Evolutionary conservation across 2,329 filamentous ascomycete species (phyloP).

Genomic region (Pseudogymnoascus sp.): DNA sequence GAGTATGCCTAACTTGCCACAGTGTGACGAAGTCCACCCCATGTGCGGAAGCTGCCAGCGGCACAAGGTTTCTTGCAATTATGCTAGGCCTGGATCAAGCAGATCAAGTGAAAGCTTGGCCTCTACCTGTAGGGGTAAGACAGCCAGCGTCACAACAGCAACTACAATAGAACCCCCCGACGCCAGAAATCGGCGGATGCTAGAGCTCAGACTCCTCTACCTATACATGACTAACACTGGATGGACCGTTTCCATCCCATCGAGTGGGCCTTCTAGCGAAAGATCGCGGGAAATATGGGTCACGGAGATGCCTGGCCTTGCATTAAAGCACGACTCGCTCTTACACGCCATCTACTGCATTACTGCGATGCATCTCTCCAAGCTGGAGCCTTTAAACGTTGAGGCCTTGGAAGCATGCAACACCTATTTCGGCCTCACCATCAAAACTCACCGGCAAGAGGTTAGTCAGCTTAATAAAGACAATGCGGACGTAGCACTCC

Average conservation of each 20-base stretch:
- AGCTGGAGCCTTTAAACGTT: constrained; percentile 11
- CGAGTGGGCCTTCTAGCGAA: background rate
- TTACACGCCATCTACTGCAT: constrained; percentile 18
- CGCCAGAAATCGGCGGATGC: constrained; percentile 14
- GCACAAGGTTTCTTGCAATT: constrained; percentile 18
- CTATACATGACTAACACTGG: constrained; percentile 17
- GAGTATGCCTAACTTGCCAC: background rate
- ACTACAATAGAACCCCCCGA: constrained; percentile 11
- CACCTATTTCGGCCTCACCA: constrained; percentile 15
- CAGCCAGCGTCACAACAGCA: background rate
- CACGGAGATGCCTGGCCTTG: constrained; percentile 13
- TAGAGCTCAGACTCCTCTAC: constrained; percentile 19
- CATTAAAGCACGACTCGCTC: constrained; percentile 16
- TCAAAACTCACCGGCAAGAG: constrained; percentile 17
- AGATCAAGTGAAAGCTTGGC: background rate
- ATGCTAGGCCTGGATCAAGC: constrained; percentile 11
- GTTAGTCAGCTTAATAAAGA: constrained; percentile 11
- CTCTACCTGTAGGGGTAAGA: background rate
- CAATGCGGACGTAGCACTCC: constrained; percentile 18
- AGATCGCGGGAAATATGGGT: constrained; percentile 8
- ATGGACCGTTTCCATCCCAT: constrained; percentile 10
- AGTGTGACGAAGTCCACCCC: constrained; percentile 22
- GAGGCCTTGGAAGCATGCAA: constrained; percentile 14
- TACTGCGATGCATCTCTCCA: constrained; percentile 17
- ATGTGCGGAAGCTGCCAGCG: constrained; percentile 16